Conservation (phyloP, 805 yeast species). For the Wickerhamomyces ciferrii region DNA sequence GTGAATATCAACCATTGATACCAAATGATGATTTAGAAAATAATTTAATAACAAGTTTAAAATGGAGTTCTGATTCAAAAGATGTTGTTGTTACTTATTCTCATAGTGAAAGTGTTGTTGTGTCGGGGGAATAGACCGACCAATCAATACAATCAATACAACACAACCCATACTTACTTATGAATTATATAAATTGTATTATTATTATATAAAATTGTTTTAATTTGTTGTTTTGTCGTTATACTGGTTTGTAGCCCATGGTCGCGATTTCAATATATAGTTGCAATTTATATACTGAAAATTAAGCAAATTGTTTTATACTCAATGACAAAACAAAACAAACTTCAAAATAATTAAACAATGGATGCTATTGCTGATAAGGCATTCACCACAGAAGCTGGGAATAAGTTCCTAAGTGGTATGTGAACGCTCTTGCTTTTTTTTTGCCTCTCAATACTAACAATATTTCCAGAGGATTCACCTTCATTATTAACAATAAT, state of each 20-base stretch:
- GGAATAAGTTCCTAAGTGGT: slow-evolving; percentile 26
- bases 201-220: too few species aligned
- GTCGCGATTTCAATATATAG: too few species aligned
- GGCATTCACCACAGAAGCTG: slow-evolving; percentile 31
- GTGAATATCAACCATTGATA: slow-evolving; percentile 20
- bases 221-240: too few species aligned
- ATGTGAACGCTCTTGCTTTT: slow-evolving; percentile 14
- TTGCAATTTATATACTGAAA: too few species aligned
- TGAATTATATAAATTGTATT: too few species aligned
- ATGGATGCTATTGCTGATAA: slow-evolving; percentile 68
- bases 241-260: too few species aligned
- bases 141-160: background rate
- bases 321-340: background rate
- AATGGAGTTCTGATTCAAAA: slow-evolving; percentile 27
- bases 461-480: slow-evolving; percentile 36
- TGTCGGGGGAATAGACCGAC: background rate
- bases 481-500: slow-evolving; percentile 80
- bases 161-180: too few species aligned
- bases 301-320: too few species aligned
- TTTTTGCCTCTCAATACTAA: background rate
- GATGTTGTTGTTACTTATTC: slow-evolving; percentile 28
- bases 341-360: too few species aligned
- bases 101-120: slow-evolving; percentile 20
- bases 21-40: slow-evolving; percentile 9
- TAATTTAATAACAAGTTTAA: slow-evolving; percentile 26